These are phyloP conservation scores for Pichia sp. DNA, from an alignment of 1,139 yeast species.

Conservation along the genomic window DNA sequence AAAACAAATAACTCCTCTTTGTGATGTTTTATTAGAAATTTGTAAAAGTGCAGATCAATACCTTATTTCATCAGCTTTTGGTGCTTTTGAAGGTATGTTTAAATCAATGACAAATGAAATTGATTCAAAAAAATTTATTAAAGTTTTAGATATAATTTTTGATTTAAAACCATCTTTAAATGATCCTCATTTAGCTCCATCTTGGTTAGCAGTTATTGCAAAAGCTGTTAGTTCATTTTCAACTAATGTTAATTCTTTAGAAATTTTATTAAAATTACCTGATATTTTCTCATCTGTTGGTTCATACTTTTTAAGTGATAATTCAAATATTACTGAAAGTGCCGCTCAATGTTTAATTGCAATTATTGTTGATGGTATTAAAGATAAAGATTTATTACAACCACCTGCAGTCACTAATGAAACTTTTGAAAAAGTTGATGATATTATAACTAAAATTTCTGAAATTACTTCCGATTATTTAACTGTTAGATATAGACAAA, in stretches of 20 bases:
- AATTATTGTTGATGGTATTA: conserved; percentile 57
- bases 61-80: conserved; percentile 72
- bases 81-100: conserved; percentile 81
- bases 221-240: conserved; percentile 74
- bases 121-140: conserved; percentile 54
- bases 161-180: conserved; percentile 75
- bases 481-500: conserved; percentile 67
- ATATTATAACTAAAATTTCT: conserved; percentile 41
- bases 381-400: conserved; percentile 48
- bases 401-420: conserved; percentile 44
- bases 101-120: conserved; percentile 60
- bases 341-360: conserved; percentile 88
- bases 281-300: conserved; percentile 51
- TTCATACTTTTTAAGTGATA: conserved; percentile 60
- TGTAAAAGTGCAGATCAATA: conserved; percentile 81
- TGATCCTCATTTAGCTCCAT: conserved; percentile 80
- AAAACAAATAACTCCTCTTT: conserved; percentile 58
- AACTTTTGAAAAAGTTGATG: conserved; percentile 52
- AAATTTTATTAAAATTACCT: conserved; percentile 53
- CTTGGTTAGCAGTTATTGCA: conserved; percentile 94
- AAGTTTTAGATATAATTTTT: conserved; percentile 63
- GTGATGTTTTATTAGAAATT: conserved; percentile 68
- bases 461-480: conserved; percentile 51
- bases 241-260: conserved; percentile 44
- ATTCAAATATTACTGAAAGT: conserved; percentile 60